These are phyloP conservation scores for Kappamyces sp. DNA, from an alignment of 192 early-diverging fungal species.

Conservation along the genomic window DNA sequence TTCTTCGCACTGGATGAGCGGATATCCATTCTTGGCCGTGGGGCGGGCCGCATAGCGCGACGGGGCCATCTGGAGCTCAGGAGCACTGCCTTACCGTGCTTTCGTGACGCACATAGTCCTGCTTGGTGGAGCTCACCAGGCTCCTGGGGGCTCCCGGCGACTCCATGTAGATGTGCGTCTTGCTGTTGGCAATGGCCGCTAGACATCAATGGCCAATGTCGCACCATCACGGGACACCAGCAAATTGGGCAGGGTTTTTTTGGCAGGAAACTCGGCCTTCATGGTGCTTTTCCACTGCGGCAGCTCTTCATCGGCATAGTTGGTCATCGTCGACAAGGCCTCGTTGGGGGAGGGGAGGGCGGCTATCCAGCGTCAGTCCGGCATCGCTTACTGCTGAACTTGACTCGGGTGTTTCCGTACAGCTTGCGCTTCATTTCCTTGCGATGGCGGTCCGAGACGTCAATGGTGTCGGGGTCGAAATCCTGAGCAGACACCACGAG, in stretches of 20 bases:
- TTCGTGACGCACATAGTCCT: conserved; percentile 1
- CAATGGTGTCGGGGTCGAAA: conserved; percentile 1
- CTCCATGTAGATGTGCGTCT: conserved; percentile 9
- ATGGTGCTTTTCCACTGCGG: conserved; percentile 10
- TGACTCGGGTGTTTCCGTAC: not conserved
- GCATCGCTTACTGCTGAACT: conserved; percentile 8
- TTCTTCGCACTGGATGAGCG: conserved; percentile 5
- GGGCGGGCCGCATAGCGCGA: conserved; percentile 4
- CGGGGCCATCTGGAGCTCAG: not conserved
- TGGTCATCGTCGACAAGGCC: not conserved
- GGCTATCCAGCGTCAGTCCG: not conserved
- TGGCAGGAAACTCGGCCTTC: conserved; percentile 3
- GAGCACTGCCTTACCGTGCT: not conserved
- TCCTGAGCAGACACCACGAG: conserved; percentile 5
- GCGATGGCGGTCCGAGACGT: conserved; percentile 9
- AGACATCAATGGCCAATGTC: not conserved
- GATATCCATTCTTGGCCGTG: not conserved
- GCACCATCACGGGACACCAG: not conserved
- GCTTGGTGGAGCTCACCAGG: conserved; percentile 8
- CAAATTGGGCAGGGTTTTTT: not conserved
- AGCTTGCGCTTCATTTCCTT: conserved; percentile 10
- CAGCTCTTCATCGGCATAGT: conserved; percentile 1
- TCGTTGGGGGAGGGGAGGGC: not conserved
- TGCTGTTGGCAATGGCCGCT: conserved; percentile 1
- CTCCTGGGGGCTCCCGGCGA: not conserved